Evolutionary conservation across 2,329 filamentous ascomycete species (phyloP).

Genomic region (Leptographium galeiforme): DNA sequence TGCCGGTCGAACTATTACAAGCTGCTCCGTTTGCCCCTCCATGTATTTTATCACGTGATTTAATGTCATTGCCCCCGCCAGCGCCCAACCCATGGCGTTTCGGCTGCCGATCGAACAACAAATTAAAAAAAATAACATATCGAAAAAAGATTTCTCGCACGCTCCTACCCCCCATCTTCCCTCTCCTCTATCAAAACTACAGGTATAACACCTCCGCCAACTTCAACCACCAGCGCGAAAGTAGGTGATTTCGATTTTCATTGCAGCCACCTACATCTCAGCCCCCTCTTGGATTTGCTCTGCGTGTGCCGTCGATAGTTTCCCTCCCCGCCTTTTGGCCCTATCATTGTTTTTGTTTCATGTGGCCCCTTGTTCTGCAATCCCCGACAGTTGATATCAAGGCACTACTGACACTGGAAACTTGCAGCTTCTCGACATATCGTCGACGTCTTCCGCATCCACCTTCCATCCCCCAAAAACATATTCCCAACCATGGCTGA

Average conservation of each 20-base stretch:
- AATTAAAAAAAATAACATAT: constrained; percentile 10
- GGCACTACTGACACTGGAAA: neutral
- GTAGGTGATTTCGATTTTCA: constrained; percentile 1
- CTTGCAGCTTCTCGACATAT: neutral
- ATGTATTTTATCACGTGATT: constrained; percentile 8
- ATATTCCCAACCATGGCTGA: constrained; percentile 47
- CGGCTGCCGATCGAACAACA: constrained; percentile 9
- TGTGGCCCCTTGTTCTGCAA: neutral
- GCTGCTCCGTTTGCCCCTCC: constrained; percentile 1
- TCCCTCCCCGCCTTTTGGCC: neutral
- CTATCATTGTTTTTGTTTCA: neutral
- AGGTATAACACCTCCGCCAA: constrained; percentile 1
- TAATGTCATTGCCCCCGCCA: constrained; percentile 1
- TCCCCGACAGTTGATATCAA: neutral
- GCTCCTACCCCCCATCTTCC: neutral
- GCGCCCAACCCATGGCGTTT: constrained; percentile 8
- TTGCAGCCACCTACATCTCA: neutral
- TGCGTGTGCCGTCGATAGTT: neutral
- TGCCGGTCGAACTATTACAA: neutral
- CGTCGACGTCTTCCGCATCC: constrained; percentile 3
- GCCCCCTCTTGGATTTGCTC: neutral
- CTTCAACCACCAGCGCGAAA: constrained; percentile 5
- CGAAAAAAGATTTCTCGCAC: constrained; percentile 11
- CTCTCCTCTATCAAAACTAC: constrained; percentile 3
- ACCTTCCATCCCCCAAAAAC: neutral